These are phyloP conservation scores for Candida khao-thaluensis DNA, from an alignment of 805 yeast genomes.

Conservation along the genomic window DNA sequence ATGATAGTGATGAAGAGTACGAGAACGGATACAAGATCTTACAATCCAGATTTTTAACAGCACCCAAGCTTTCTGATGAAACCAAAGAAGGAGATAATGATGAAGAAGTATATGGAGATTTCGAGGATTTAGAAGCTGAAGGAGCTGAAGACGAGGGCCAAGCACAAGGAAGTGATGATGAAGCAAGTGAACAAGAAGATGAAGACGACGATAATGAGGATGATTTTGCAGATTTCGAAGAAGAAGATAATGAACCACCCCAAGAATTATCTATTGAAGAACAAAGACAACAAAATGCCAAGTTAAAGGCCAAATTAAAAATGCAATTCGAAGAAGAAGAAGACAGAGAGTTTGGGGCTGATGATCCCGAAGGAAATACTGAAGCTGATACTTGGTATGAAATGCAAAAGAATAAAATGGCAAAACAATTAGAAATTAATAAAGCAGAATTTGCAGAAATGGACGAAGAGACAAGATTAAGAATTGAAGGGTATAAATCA, in stretches of 20 bases:
- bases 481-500: slow-evolving; percentile 88
- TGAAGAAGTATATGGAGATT: slow-evolving; percentile 55
- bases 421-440: slow-evolving; percentile 92
- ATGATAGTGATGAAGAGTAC: slow-evolving; percentile 36
- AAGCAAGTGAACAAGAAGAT: slow-evolving; percentile 22
- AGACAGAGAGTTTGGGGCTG: slow-evolving; percentile 61
- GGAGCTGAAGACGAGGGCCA: slow-evolving; percentile 24
- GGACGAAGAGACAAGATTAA: slow-evolving; percentile 73
- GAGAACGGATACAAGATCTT: slow-evolving; percentile 42
- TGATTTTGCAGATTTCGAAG: slow-evolving; percentile 43
- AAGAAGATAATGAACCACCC: slow-evolving; percentile 41
- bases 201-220: slow-evolving; percentile 36
- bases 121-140: slow-evolving; percentile 50
- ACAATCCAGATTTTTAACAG: slow-evolving; percentile 50
- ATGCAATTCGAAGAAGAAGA: slow-evolving; percentile 88
- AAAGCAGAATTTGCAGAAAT: slow-evolving; percentile 71
- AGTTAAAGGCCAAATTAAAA: slow-evolving; percentile 83
- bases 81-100: slow-evolving; percentile 43
- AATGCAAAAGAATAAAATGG: slow-evolving; percentile 93
- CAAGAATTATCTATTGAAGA: slow-evolving; percentile 60
- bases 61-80: slow-evolving; percentile 44
- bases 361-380: slow-evolving; percentile 66
- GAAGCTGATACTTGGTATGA: slow-evolving; percentile 98
- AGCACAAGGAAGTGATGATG: slow-evolving; percentile 27
- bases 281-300: slow-evolving; percentile 77